Evolutionary conservation across 371 early-diverging fungal genomes (phyloP), one percentile per base, ranked within the genome.

Genomic region (Parasitella parasitica): DNA sequence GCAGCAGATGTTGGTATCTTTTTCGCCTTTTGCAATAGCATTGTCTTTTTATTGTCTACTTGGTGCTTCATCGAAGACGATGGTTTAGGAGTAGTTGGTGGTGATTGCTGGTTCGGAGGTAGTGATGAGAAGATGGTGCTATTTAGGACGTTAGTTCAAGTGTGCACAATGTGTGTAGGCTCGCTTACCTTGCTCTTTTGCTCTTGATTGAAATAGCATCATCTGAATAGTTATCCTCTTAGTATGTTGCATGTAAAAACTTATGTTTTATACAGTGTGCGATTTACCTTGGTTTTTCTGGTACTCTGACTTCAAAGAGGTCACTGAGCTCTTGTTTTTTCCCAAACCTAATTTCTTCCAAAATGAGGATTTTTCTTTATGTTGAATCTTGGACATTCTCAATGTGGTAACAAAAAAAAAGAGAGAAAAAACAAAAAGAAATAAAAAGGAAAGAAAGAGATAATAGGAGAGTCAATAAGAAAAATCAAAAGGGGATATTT

Each of bases 261-360:
- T 37, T 37, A 3, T 12, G 13, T 2, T 5, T n/a, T 4, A 37
- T n/a, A 37, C 38, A 37, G 3, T 13, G 5, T 37, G 38, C 38
- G n/a, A n/a, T 18, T 11, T 48, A 48, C 48, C 48, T 49, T 49
- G 27, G 3, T 46, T 18, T n/a, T 13, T 24, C 15, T 49, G 49
- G 0, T n/a, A 27, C 30, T 41, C 59, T n/a, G 64, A 64, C 13
- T 51, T 46, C 6, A 48, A 28, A n/a, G 60, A 62, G 22, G 39
- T 54, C 0, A 53, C 37, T n/a, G 69, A 69, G 9, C 41, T 51
- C 30, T 69, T 69, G 24, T 37, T 53, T 55, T 69, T 69, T 39
- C 69, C 69, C 16, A 69, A 32, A 7, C 68, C 69, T 4, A 69
- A 27, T 30, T 64, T 69, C 34, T 64, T 69, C 69, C 69, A 69